Base-by-base conservation (phyloP, 2,329 filamentous ascomycete genomes). In the Trichoderma citrinoviride region DNA sequence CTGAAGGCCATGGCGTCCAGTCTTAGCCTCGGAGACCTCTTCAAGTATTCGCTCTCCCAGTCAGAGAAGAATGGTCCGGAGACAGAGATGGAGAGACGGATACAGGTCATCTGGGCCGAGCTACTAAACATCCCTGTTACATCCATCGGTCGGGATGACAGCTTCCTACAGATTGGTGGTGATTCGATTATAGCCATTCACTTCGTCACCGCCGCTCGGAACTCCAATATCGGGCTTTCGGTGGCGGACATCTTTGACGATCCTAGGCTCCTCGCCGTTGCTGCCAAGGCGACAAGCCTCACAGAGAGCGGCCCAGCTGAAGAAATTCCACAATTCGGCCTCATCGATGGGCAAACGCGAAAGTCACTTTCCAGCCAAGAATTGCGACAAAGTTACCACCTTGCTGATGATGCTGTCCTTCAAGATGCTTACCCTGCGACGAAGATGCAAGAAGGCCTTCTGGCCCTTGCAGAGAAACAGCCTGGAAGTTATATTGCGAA, bases 111-210 rank as follows among this genome's bases (percentile, higher is more conserved):
- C 1, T 64, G 61, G 61, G 41, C 53, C 0, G 7, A 23, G 3
- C 1, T 63, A 12, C 23, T 65, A 3, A 29, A 7, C 1, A 49
- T 68, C 3, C 27, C 55, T 3, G 19, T 19, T 2, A 1, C 19
- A 33, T 37, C 27, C 0, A 58, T 58, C 14, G 15, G 55, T 5
- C 55, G 55, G 0, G 55, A 58, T 14, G 55, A 58, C 5, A 58
- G 5, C 21, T 58, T 58, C 14, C 3, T 58, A 4, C 15, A 58
- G 3, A 61, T 70, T 0, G 69, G 69, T 2, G 69, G 69, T 3
- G 68, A 70, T 12, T 70, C 69, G 0, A 69, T 70, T n/a, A 50
- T 21, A 0, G 61, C 61, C 1, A 58, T 64, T 0, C 53, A 58
- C 23, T 8, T 46, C 5, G 49, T 62, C 1, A 41, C 29, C 19